A percentile compares a stretch with the other conserved stretches of the same genome.
Evolutionary conservation across 371 early-diverging fungal species (phyloP).

Genomic region (Sporodiniella umbellata): DNA sequence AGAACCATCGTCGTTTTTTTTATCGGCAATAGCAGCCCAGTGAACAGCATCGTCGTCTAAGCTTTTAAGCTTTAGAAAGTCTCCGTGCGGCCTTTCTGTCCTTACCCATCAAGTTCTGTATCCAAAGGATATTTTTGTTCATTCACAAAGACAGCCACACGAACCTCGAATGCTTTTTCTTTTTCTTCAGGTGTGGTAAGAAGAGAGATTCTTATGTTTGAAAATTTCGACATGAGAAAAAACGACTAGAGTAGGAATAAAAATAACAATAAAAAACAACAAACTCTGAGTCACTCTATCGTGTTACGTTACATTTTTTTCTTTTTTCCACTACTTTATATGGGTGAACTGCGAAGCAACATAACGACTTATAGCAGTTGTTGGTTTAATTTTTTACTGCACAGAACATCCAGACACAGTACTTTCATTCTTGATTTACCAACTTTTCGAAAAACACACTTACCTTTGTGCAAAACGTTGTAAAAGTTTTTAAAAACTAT

Average conservation of each 20-base stretch:
- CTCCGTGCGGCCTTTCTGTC: no score
- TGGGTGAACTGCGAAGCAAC: no score
- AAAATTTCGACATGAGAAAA: slow-evolving; percentile 11
- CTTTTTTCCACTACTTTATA: no score
- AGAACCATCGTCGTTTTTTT: neutral
- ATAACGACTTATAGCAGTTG: no score
- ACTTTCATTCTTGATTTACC: no score
- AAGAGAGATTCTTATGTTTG: slow-evolving; percentile 5
- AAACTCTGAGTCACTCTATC: no score
- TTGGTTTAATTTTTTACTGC: no score
- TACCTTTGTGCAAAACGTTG: no score
- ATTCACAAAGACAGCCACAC: slow-evolving; percentile 39
- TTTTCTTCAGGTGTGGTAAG: slow-evolving; percentile 12
- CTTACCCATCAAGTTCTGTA: slow-evolving; percentile 41
- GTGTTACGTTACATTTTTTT: no score
- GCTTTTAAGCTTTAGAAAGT: slow-evolving; percentile 1
- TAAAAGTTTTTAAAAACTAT: no score
- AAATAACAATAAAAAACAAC: neutral
- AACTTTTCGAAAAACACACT: no score
- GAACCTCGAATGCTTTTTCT: slow-evolving; percentile 30
- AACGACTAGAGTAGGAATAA: slow-evolving; percentile 1
- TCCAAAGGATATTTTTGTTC: slow-evolving; percentile 40
- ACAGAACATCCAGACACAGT: no score
- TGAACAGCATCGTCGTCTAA: slow-evolving; percentile 18
- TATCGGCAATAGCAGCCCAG: slow-evolving; percentile 28